These are phyloP conservation scores for Lipomyces lipofer DNA, from an alignment of 805 yeast genomes.

Conservation along the genomic window DNA sequence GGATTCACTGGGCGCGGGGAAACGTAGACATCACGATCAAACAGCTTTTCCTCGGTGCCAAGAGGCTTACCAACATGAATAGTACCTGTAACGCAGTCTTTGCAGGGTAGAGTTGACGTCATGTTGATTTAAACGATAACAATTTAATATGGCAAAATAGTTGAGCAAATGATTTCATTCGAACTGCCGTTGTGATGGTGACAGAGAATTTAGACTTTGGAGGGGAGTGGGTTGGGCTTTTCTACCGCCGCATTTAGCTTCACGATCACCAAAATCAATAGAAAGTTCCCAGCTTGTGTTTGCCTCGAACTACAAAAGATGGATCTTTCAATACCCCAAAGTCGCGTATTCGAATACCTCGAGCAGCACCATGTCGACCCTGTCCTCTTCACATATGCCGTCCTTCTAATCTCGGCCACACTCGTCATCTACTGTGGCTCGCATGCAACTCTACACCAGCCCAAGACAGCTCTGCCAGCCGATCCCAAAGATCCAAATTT, in stretches of 20 bases:
- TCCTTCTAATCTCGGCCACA: conserved; percentile 27
- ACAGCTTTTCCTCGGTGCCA: conserved; percentile 7
- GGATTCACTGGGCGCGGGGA: conserved; percentile 10
- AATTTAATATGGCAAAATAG: background rate
- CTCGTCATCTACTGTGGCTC: conserved; percentile 29
- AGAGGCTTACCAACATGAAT: conserved; percentile 8
- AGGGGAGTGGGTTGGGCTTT: too few relatives aligned
- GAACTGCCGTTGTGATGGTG: too few relatives aligned
- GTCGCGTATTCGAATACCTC: conserved; percentile 10
- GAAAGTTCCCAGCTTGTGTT: too few relatives aligned
- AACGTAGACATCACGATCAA: conserved; percentile 3
- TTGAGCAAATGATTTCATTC: too few relatives aligned
- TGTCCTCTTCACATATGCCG: conserved; percentile 27
- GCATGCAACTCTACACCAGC: conserved; percentile 32
- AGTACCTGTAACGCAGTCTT: conserved; percentile 9
- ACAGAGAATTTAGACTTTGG: too few relatives aligned
- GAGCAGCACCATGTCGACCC: conserved; percentile 26
- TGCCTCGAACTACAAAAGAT: too few relatives aligned
- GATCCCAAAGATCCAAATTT: conserved; percentile 32
- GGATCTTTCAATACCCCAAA: background rate
- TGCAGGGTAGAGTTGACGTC: conserved; percentile 8
- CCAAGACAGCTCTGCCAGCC: conserved; percentile 33
- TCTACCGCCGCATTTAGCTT: too few relatives aligned
- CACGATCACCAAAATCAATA: too few relatives aligned
- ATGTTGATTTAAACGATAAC: background rate